Evolutionary conservation across 1,139 yeast genomes (phyloP), one percentile per base, ranked within the genome.

Genomic region (Saccharomyces hybrid): DNA sequence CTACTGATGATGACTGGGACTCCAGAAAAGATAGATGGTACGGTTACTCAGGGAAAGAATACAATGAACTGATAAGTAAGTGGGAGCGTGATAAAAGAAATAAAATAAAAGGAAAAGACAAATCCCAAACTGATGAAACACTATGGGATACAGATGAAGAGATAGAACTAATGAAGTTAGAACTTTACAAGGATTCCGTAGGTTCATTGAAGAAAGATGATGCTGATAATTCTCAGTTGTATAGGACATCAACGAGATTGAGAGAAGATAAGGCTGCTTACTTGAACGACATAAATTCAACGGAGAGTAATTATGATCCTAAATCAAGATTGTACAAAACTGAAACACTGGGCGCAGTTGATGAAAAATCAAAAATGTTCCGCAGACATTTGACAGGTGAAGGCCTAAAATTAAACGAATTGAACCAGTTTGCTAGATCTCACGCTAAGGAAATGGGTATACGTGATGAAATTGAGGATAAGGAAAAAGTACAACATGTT

Each of bases 191-290:
- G 49, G 62, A 65, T 47, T 51, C 58, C 2, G 50, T 44, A 11
- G 64, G 62, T 14, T 41, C 50, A 2, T 46, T 57, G 8, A 59
- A 57, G 29, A 57, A 57, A 28, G 63, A 60, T 51, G 60, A 57
- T 47, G 48, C 55, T 20, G 53, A 55, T 20, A 59, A 59, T 27
- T 52, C 60, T 13, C 53, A 54, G 20, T 48, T 59, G 9, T 49
- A 51, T 8, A 54, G 57, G 32, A 61, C 66, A 8, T 59, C 70
- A 3, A 66, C 67, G 6, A 56, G 72, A 32, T 57, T 66, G 23
- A 59, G 72, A 47, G 71, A 67, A 51, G 72, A 69, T 51, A 65
- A 62, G 44, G 71, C 72, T 1, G 62, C 64, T 7, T 69, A 69
- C 52, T 53, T 69, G 49, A 59, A 64, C 47, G 71, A 68, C 49